phyloP scores from a whole-genome alignment of 2,329 filamentous ascomycete species.

The Penicillium capsulatum region DNA sequence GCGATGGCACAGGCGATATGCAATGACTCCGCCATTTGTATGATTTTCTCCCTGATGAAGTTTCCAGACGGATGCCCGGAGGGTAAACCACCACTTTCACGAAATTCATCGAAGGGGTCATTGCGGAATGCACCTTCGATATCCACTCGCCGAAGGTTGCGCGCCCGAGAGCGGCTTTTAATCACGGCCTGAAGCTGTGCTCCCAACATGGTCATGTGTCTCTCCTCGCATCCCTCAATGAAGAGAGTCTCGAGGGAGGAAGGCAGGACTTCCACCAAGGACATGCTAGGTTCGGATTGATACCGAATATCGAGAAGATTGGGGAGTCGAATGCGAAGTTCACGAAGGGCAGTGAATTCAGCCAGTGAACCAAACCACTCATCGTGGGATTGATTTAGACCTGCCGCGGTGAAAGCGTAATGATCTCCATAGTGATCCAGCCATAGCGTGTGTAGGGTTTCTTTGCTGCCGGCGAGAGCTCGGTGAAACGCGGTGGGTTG shows the following conservation, averaged over 20 bases:
- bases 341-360: constrained; percentile 26
- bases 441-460: constrained; percentile 26
- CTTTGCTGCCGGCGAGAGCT: constrained; percentile 23
- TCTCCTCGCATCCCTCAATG: constrained; percentile 29
- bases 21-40: constrained; percentile 23
- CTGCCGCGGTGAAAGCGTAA: constrained; percentile 27
- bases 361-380: constrained; percentile 30
- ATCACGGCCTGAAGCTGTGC: constrained; percentile 23
- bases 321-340: constrained; percentile 30
- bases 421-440: constrained; percentile 28
- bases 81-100: neutral
- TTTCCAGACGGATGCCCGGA: neutral
- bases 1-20: constrained; percentile 18
- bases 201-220: constrained; percentile 23
- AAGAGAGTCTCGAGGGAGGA: constrained; percentile 22
- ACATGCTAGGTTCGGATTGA: constrained; percentile 20
- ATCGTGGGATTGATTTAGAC: constrained; percentile 28
- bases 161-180: constrained; percentile 17
- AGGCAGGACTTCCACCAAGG: constrained; percentile 24
- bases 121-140: constrained; percentile 30
- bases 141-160: constrained; percentile 17
- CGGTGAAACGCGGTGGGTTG: constrained; percentile 24
- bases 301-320: constrained; percentile 31
- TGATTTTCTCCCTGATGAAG: constrained; percentile 23
- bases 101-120: constrained; percentile 21